phyloP scores from a whole-genome alignment of 2,329 filamentous ascomycete species.

The Proliferodiscus dingleyae region DNA sequence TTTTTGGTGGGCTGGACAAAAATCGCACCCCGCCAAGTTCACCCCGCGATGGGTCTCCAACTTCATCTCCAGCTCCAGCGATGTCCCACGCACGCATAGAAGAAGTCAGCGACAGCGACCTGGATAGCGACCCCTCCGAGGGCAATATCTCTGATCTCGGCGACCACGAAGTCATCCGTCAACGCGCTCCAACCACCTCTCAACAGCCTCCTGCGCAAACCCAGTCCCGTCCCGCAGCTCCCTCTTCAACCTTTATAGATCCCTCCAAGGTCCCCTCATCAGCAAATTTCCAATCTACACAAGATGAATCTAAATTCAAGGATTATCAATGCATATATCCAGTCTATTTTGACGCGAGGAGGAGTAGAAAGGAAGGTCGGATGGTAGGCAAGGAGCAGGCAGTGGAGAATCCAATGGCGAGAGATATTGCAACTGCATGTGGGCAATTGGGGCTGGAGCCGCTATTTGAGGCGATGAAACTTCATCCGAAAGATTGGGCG shows the following conservation, averaged over 20 bases:
- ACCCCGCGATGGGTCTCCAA: constrained; percentile 4
- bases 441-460: constrained; percentile 64
- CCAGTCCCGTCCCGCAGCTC: constrained; percentile 31
- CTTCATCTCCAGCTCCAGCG: constrained; percentile 16
- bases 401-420: constrained; percentile 78
- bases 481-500: constrained; percentile 94
- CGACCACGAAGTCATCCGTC: constrained; percentile 37
- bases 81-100: constrained; percentile 90
- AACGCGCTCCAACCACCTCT: constrained; percentile 9
- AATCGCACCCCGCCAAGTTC: constrained; percentile 9
- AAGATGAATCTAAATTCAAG: constrained; percentile 57
- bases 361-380: constrained; percentile 72
- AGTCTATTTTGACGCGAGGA: constrained; percentile 82
- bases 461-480: constrained; percentile 85
- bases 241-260: constrained; percentile 36
- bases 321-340: constrained; percentile 89
- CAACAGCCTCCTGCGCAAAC: constrained; percentile 28
- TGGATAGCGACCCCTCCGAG: constrained; percentile 72
- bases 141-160: constrained; percentile 65
- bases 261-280: constrained; percentile 36
- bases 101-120: constrained; percentile 81
- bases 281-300: constrained; percentile 34
- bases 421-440: constrained; percentile 85
- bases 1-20: no score
- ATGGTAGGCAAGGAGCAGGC: constrained; percentile 70